These are phyloP conservation scores for Acacia pycnantha DNA, from an alignment of 331 rosid genomes.

Conservation along the genomic window DNA sequence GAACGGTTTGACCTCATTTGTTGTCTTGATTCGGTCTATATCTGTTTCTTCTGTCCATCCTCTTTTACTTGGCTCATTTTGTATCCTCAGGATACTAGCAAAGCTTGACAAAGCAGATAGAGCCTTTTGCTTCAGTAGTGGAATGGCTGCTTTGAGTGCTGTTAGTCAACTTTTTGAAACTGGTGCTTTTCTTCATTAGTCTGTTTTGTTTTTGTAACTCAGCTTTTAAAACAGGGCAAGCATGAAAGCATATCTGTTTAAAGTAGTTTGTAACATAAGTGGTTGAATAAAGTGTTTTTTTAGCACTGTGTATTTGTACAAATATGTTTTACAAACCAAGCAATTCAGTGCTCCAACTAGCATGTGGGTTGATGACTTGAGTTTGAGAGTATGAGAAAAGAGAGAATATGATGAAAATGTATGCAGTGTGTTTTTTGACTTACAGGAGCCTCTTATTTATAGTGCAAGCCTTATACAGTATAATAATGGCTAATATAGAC, in stretches of 20 bases:
- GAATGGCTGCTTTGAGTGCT: constrained; percentile 44
- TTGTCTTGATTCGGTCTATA: constrained; percentile 12
- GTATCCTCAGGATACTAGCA: constrained; percentile 66
- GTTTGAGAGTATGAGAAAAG: background rate
- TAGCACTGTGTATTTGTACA: background rate
- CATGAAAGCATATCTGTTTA: background rate
- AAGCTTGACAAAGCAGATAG: constrained; percentile 93
- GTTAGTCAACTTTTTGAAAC: constrained; percentile 76
- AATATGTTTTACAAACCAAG: background rate
- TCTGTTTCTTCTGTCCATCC: constrained; percentile 14
- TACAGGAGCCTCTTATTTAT: background rate
- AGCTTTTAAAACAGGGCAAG: background rate
- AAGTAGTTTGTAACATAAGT: background rate
- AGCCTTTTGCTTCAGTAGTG: constrained; percentile 60
- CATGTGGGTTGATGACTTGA: background rate
- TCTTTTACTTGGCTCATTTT: constrained; percentile 26
- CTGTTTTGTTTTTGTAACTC: constrained; percentile 1
- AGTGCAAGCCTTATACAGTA: background rate
- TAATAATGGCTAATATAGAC: background rate
- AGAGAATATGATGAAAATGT: background rate
- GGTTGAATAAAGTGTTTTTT: background rate
- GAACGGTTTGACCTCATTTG: constrained; percentile 55
- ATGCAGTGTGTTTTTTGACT: background rate
- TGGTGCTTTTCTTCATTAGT: constrained; percentile 47
- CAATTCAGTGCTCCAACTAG: background rate